Evolutionary conservation across 2,329 filamentous ascomycete species (phyloP), one percentile per base, ranked within the genome.

Genomic region (Alternaria postmessia): DNA sequence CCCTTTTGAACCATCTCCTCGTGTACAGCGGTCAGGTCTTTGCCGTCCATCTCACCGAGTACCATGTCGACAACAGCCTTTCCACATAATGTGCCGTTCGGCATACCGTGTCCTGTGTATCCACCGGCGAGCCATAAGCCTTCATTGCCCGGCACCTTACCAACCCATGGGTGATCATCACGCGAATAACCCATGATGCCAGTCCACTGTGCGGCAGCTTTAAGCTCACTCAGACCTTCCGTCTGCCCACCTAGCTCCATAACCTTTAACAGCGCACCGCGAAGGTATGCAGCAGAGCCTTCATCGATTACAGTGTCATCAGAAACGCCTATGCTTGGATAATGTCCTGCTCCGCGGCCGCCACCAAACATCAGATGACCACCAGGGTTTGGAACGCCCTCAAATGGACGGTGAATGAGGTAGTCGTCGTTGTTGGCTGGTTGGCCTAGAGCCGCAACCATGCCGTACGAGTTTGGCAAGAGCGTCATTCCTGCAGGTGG

Each of bases 41-140:
- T 74, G n/a, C 76, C 77, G 0, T 72, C 75, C 12, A 70, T 69
- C 22, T 74, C 74, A 18, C 58, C 66, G 57, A 84, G 68, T 54
- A 91, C 86, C 81, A 90, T 85, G 47, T 85, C 79, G 9, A 87
- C 89, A 12, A 87, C 85, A 1, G 87, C 87, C 59, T 88, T 86
- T 2, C 85, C 91, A 67, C 86, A 88, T 41, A 92, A 79, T 63
- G 88, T 88, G 16, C 89, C 87, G 67, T 89, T 88, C 20, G 91
- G 90, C 90, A 93, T 93, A 0, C 91, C 91, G 75, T 94, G 91
- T 0, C 82, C 89, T 5, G 89, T 90, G 70, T 90, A 92, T 3
- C 88, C 90, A 3, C 84, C 89, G 62, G 84, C 85, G 12, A 92
- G 64, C 81, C 83, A 92, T 54, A 92, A 65, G 0, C 88, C 88